Base-by-base conservation (phyloP, 345 rosid genomes). In the Gossypium australe region DNA sequence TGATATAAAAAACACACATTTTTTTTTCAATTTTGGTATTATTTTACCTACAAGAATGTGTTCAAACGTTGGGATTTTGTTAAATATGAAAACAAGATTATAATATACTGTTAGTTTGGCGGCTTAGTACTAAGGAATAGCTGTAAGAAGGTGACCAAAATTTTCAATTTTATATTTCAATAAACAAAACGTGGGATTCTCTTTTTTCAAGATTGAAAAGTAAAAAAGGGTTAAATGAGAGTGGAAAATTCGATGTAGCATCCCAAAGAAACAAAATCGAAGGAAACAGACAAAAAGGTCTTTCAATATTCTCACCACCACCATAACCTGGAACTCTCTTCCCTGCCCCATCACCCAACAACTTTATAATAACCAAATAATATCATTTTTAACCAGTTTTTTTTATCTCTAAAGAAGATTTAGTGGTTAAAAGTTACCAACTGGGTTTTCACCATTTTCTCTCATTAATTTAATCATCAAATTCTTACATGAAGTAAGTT, bases 241-340 rank as follows among this genome's bases (percentile, higher is more conserved):
- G 3, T 12, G 18, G 66, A 45, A 64, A n/a, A n/a, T n/a, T n/a
- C n/a, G n/a, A 64, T 64, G 69, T 17, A 43, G 67, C 17, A 63
- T 34, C 22, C 48, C 0, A 63, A 34, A 63, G 24, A 18, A 41
- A n/a, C 3, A 10, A 64, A 41, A 64, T 34, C 20, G 2, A 66
- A 66, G 70, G 70, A 66, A 66, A 9, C 29, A 66, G 53, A 66
- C 70, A 41, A 67, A 67, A 68, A 47, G 22, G 71, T 29, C 27
- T 27, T 47, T 67, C 57, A 48, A 48, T 67, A 67, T 67, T 67
- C 71, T 48, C 57, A 47, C 38, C 52, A 47, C 55, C 71, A 7
- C 56, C 51, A 22, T 47, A 67, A 2, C 56, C 71, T 67, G 58
- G 58, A 47, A 18, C 38, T 55, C 59, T 56, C 11, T 9, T 0